Evolutionary conservation across 495 filamentous ascomycete species (phyloP).

Genomic region (Daldinia childiae): DNA sequence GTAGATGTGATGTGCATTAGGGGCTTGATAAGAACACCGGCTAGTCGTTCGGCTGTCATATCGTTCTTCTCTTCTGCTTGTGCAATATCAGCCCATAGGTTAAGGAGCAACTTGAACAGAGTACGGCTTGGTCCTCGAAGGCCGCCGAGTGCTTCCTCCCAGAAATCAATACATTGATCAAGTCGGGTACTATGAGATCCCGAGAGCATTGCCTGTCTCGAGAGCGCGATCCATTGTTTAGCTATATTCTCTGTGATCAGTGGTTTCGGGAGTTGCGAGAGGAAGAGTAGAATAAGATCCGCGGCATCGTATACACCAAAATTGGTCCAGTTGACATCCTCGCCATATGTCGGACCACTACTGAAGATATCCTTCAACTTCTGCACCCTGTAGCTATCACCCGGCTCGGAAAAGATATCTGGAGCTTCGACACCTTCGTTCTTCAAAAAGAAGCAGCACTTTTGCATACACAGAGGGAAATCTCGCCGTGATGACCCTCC

Average conservation of each 20-base stretch:
- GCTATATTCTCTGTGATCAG: constrained; percentile 50
- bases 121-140: constrained; percentile 50
- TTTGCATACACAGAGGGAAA: constrained; percentile 56
- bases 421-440: constrained; percentile 48
- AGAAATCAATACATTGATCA: constrained; percentile 58
- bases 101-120: constrained; percentile 56
- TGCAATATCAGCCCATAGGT: constrained; percentile 56
- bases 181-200: constrained; percentile 47
- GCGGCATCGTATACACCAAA: constrained; percentile 56
- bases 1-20: constrained; percentile 50
- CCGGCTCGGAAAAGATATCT: constrained; percentile 52
- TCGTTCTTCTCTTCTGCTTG: constrained; percentile 49
- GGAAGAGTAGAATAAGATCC: constrained; percentile 51
- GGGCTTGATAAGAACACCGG: constrained; percentile 51
- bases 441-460: constrained; percentile 55
- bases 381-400: constrained; percentile 45
- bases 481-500: constrained; percentile 51
- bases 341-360: constrained; percentile 51
- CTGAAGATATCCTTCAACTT: constrained; percentile 51
- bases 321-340: constrained; percentile 49
- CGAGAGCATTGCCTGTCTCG: constrained; percentile 48
- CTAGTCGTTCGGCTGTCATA: constrained; percentile 58
- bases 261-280: constrained; percentile 52
- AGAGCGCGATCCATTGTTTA: constrained; percentile 53
- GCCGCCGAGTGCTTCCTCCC: constrained; percentile 57